phyloP scores from a whole-genome alignment of 768 basidiomycete species.

The Phallus indusiatus region DNA sequence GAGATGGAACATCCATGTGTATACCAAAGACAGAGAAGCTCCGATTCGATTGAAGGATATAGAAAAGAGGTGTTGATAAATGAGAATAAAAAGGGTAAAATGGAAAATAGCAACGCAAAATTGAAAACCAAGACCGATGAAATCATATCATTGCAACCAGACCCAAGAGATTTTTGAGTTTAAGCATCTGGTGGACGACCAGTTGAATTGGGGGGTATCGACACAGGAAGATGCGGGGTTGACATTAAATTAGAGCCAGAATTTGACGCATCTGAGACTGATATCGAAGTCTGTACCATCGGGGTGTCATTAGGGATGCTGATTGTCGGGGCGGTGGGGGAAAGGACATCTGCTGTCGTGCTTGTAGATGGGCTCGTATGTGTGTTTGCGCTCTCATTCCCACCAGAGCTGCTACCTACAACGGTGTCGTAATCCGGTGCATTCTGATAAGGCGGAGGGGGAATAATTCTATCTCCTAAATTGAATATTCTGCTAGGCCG shows the following conservation, averaged over 20 bases:
- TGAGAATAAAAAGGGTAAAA: too few relatives aligned
- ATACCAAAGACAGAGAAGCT: neutral
- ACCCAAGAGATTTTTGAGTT: neutral
- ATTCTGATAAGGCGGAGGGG: slow-evolving; percentile 8
- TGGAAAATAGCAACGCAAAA: too few relatives aligned
- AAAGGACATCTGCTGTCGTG: neutral
- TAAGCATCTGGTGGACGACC: neutral
- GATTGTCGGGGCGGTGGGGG: neutral
- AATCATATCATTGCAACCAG: too few relatives aligned
- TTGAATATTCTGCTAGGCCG: neutral
- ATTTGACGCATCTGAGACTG: neutral
- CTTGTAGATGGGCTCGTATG: neutral
- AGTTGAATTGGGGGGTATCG: neutral
- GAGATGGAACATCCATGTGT: neutral
- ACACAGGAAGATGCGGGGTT: neutral
- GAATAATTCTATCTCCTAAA: neutral
- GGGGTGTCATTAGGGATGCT: neutral
- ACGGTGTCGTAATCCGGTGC: slow-evolving; percentile 7
- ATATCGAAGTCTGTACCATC: too few relatives aligned
- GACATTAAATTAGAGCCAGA: neutral
- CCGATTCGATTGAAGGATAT: neutral
- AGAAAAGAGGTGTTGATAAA: too few relatives aligned
- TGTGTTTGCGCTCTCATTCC: neutral
- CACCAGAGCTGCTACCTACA: neutral
- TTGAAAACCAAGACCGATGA: too few relatives aligned